These are phyloP conservation scores for Flaveria brownii DNA, from an alignment of 129 eudicot genomes.

Conservation along the genomic window DNA sequence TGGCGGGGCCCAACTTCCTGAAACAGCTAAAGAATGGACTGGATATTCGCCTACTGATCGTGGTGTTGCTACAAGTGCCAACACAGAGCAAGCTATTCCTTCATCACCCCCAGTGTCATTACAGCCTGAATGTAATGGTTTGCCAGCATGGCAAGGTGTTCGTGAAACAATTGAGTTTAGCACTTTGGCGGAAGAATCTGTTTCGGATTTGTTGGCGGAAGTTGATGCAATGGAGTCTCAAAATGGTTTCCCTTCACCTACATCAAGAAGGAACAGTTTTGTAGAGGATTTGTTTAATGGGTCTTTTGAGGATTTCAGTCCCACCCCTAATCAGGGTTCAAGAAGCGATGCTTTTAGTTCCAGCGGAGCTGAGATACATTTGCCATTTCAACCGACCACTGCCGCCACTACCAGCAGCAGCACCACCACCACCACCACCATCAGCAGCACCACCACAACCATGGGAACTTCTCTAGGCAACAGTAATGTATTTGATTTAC, in stretches of 20 bases:
- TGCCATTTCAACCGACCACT: slow-evolving; percentile 39
- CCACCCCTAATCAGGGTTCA: slow-evolving; percentile 39
- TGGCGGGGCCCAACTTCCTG: slow-evolving; percentile 45
- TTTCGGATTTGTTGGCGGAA: slow-evolving; percentile 83
- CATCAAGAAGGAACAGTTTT: slow-evolving; percentile 59
- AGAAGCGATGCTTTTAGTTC: slow-evolving; percentile 59
- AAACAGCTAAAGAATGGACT: slow-evolving; percentile 57
- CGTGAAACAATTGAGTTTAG: slow-evolving; percentile 71
- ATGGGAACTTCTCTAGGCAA: slow-evolving; percentile 29
- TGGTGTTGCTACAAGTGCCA: slow-evolving; percentile 25
- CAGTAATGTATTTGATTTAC: slow-evolving; percentile 19
- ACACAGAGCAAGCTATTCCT: slow-evolving; percentile 30
- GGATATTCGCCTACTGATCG: slow-evolving; percentile 48
- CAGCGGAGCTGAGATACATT: slow-evolving; percentile 43
- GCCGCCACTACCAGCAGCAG: neutral
- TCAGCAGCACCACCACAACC: neutral
- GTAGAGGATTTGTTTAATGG: slow-evolving; percentile 58
- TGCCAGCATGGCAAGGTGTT: slow-evolving; percentile 49
- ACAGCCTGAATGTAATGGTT: slow-evolving; percentile 19
- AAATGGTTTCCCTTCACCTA: slow-evolving; percentile 68
- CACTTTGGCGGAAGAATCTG: slow-evolving; percentile 87
- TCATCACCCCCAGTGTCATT: slow-evolving; percentile 33
- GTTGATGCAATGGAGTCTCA: slow-evolving; percentile 97
- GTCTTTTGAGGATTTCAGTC: slow-evolving; percentile 62
- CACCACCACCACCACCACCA: neutral